Conservation (phyloP, 2,329 filamentous ascomycete genomes). For the Colletotrichum neosansevieriae region DNA sequence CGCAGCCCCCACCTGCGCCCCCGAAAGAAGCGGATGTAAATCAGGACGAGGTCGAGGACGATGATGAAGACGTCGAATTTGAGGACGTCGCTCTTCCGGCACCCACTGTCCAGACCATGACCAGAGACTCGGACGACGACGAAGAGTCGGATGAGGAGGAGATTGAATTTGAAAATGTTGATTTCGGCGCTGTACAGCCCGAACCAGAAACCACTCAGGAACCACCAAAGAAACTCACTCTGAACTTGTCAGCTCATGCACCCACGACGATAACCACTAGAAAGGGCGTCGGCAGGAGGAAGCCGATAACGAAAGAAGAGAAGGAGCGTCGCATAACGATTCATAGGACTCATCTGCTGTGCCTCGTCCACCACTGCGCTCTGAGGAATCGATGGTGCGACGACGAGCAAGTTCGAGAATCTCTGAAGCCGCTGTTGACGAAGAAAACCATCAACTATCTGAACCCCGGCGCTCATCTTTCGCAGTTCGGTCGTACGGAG, state of each 20-base stretch:
- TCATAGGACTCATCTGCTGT: conserved; percentile 90
- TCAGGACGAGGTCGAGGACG: conserved; percentile 52
- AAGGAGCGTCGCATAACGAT: conserved; percentile 73
- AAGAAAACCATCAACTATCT: conserved; percentile 76
- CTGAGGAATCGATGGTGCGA: conserved; percentile 92
- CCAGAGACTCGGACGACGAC: conserved; percentile 61
- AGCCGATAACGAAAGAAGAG: conserved; percentile 66
- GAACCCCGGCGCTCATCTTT: conserved; percentile 73
- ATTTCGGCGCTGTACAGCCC: conserved; percentile 52
- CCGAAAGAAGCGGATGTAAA: conserved; percentile 37
- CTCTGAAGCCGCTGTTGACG: conserved; percentile 73
- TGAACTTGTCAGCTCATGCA: conserved; percentile 65
- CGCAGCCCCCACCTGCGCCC: conserved; percentile 17
- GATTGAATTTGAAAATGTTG: conserved; percentile 62
- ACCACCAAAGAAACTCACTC: conserved; percentile 56
- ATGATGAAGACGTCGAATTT: conserved; percentile 59
- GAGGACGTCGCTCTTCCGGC: conserved; percentile 63
- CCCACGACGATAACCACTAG: conserved; percentile 48
- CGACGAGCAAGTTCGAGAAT: conserved; percentile 74
- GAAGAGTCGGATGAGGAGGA: conserved; percentile 50
- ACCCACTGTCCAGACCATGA: conserved; percentile 64
- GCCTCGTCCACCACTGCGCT: conserved; percentile 81
- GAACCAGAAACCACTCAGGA: conserved; percentile 43
- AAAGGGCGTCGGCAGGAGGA: conserved; percentile 57
- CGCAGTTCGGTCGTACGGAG: conserved; percentile 81